Conservation (phyloP, 768 basidiomycete species). For the Mycena galopus region DNA sequence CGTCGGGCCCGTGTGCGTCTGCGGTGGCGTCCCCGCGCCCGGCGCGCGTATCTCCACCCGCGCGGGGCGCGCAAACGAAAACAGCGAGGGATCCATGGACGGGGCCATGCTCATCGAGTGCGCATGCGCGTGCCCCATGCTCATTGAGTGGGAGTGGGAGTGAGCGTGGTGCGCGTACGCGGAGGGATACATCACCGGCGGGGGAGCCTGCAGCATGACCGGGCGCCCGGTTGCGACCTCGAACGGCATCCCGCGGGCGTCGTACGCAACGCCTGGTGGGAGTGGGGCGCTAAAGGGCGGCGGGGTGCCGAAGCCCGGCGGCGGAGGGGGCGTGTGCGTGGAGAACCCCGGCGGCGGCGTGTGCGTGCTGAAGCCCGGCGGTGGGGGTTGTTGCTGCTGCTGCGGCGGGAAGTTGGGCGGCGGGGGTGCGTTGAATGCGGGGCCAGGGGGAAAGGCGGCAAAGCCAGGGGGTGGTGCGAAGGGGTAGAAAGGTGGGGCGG, state of each 20-base stretch:
- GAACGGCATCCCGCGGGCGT: constrained; percentile 83
- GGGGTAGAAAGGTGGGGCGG: constrained; percentile 11
- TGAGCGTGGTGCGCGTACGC: constrained; percentile 64
- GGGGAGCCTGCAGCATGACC: constrained; percentile 72
- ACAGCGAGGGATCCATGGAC: constrained; percentile 21
- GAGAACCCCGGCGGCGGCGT: constrained; percentile 8
- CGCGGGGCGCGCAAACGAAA: constrained; percentile 33
- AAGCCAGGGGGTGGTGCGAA: constrained; percentile 13
- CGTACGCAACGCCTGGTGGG: constrained; percentile 81
- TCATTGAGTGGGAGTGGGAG: constrained; percentile 52
- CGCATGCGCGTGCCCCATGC: constrained; percentile 56
- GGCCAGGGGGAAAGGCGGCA: constrained; percentile 7
- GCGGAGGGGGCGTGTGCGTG: constrained; percentile 14
- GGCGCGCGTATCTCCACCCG: constrained; percentile 35
- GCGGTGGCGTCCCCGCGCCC: neutral
- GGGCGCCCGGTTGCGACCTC: constrained; percentile 87
- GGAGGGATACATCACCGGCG: constrained; percentile 46
- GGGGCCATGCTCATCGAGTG: constrained; percentile 27
- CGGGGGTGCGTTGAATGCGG: neutral
- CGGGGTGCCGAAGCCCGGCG: constrained; percentile 46
- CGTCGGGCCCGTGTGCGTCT: neutral
- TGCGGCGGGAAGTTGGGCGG: neutral
- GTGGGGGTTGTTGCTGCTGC: neutral
- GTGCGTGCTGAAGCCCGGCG: constrained; percentile 9
- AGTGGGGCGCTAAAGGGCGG: constrained; percentile 72